These are phyloP conservation scores for Pyronema omphalodes DNA, from an alignment of 495 filamentous ascomycete genomes.

Conservation along the genomic window DNA sequence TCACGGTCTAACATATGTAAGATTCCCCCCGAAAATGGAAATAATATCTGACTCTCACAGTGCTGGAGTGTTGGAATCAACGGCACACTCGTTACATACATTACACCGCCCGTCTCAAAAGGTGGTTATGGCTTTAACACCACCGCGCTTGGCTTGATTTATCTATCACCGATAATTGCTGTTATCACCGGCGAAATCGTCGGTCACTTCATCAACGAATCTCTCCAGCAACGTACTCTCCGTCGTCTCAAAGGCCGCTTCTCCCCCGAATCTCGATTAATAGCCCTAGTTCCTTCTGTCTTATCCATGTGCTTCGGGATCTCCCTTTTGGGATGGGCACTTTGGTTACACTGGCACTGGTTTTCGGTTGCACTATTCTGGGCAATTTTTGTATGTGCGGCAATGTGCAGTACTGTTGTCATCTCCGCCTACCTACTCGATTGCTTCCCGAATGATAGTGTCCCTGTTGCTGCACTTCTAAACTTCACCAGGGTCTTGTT, in stretches of 20 bases:
- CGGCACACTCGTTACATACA: constrained; percentile 14
- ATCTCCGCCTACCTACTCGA: constrained; percentile 18
- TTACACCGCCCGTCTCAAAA: constrained; percentile 9
- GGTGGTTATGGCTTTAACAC: constrained; percentile 16
- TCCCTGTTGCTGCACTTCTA: constrained; percentile 13
- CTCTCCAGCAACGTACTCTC: constrained; percentile 11
- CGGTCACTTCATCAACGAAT: constrained; percentile 20
- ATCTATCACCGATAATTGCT: constrained; percentile 17
- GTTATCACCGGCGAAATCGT: constrained; percentile 16
- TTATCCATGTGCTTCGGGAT: constrained; percentile 9
- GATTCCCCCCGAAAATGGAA: not conserved
- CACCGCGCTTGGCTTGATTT: constrained; percentile 12
- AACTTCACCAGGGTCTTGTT: constrained; percentile 20
- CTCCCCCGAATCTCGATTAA: constrained; percentile 14
- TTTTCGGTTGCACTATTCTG: constrained; percentile 14
- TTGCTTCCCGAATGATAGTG: constrained; percentile 16
- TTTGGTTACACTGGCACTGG: constrained; percentile 14
- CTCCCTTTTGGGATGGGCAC: constrained; percentile 8
- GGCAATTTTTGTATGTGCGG: constrained; percentile 15
- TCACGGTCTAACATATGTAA: constrained; percentile 15
- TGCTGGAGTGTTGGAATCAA: constrained; percentile 20
- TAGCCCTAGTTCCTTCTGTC: constrained; percentile 10
- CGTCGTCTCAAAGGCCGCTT: constrained; percentile 9
- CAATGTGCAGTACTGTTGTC: constrained; percentile 18
- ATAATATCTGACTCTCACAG: not conserved